Percentiles rank a stretch among this genome's conserved stretches.
These are phyloP conservation scores for Ogataea zsoltii DNA, from an alignment of 805 yeast genomes.

Conservation along the genomic window DNA sequence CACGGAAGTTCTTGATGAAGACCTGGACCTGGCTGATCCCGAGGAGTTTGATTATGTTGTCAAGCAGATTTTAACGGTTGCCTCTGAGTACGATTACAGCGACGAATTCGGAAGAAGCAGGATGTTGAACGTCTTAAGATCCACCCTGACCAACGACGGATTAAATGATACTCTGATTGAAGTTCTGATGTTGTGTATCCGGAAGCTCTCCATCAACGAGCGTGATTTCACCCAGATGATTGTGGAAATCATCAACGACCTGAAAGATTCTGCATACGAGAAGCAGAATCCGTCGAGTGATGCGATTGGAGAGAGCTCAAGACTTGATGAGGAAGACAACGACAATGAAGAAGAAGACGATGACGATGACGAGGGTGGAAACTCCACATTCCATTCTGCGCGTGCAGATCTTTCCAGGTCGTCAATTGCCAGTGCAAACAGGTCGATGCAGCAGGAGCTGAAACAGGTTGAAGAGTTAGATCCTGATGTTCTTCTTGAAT, in stretches of 20 bases:
- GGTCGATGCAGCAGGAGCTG: constrained; percentile 33
- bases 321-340: constrained; percentile 24
- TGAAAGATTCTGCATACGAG: constrained; percentile 63
- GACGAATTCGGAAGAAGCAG: constrained; percentile 90
- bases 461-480: constrained; percentile 43
- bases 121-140: constrained; percentile 60
- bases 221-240: constrained; percentile 82
- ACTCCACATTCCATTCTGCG: constrained; percentile 29
- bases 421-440: constrained; percentile 32
- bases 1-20: constrained; percentile 19
- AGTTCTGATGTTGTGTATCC: constrained; percentile 62
- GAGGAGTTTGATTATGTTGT: constrained; percentile 70
- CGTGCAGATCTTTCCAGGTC: constrained; percentile 34
- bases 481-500: constrained; percentile 53
- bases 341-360: constrained; percentile 24
- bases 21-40: constrained; percentile 42
- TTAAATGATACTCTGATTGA: constrained; percentile 55
- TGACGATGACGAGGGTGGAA: constrained; percentile 22
- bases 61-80: constrained; percentile 67
- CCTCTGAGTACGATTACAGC: constrained; percentile 75
- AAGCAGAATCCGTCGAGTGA: constrained; percentile 32
- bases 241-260: constrained; percentile 82
- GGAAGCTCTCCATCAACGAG: constrained; percentile 72
- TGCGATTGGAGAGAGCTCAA: constrained; percentile 21
- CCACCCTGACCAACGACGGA: constrained; percentile 57